Conservation (phyloP, 2,329 filamentous ascomycete species). For the Biscogniauxia sp. region DNA sequence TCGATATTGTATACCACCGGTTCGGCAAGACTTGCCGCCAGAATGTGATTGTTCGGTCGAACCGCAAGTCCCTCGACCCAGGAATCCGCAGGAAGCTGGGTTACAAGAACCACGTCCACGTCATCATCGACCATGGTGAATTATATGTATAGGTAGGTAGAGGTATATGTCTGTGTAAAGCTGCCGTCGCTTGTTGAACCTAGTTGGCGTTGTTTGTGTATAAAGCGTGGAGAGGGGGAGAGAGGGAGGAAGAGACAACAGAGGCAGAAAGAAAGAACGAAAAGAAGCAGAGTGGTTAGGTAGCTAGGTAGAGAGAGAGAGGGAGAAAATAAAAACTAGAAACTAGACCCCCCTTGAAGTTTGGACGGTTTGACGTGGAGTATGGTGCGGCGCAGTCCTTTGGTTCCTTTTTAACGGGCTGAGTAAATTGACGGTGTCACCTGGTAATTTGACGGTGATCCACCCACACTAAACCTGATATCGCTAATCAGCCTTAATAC, state of each 20-base stretch:
- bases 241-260: not conserved
- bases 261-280: not conserved
- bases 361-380: not conserved
- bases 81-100: not conserved
- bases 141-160: not conserved
- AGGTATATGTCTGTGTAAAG: too few relatives aligned
- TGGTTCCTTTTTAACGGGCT: too few relatives aligned
- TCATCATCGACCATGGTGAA: not conserved
- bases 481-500: too few relatives aligned
- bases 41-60: not conserved
- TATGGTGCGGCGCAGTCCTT: not conserved
- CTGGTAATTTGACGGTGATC: too few relatives aligned
- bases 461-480: too few relatives aligned
- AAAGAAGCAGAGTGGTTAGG: not conserved
- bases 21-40: not conserved
- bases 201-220: too few relatives aligned
- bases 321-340: not conserved
- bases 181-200: too few relatives aligned
- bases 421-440: too few relatives aligned
- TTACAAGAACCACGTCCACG: not conserved
- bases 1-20: not conserved
- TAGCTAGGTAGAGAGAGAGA: not conserved
- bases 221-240: not conserved
- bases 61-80: constrained; percentile 1
- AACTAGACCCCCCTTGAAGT: not conserved